phyloP scores from a whole-genome alignment of 2,329 filamentous ascomycete species.

The Trichoderma sp. region DNA sequence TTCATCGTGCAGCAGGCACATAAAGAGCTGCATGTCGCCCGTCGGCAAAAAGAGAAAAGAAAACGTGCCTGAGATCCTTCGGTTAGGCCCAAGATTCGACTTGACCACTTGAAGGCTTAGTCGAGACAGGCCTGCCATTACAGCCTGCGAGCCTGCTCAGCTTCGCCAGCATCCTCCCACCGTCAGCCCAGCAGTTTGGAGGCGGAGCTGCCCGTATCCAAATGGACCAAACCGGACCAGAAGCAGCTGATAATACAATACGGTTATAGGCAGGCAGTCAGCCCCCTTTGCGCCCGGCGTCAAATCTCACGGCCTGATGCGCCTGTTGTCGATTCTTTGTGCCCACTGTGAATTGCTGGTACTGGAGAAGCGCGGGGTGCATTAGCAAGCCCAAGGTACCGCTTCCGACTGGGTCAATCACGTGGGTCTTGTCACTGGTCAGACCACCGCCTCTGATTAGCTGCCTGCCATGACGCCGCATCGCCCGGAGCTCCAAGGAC shows the following conservation, averaged over 20 bases:
- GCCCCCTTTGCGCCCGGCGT: not conserved
- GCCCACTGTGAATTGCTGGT: not conserved
- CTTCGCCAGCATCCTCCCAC: not conserved
- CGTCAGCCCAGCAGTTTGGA: not conserved
- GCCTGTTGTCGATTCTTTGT: not conserved
- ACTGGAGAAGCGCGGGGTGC: constrained; percentile 10
- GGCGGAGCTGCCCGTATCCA: not conserved
- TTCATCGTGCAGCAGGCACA: constrained; percentile 15
- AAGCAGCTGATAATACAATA: not conserved
- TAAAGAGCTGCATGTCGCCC: constrained; percentile 12
- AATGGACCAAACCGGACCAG: not conserved
- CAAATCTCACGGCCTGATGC: not conserved
- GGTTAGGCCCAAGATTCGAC: not conserved
- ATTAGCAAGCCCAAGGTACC: constrained; percentile 14
- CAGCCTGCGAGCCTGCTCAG: not conserved
- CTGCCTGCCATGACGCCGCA: constrained; percentile 24
- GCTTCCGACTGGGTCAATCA: constrained; percentile 15
- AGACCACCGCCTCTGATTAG: not conserved
- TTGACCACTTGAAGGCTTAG: not conserved
- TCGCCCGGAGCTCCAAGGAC: constrained; percentile 45
- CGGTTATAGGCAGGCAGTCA: not conserved
- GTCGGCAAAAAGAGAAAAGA: not conserved
- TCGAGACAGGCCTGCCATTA: not conserved
- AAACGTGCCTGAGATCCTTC: constrained; percentile 8
- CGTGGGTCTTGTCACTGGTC: constrained; percentile 10